A percentile compares a stretch with the other conserved stretches of the same genome.
These are phyloP conservation scores for Chaetoceros tenuissimus DNA, from an alignment of 108 stramenopile species.

Conservation along the genomic window DNA sequence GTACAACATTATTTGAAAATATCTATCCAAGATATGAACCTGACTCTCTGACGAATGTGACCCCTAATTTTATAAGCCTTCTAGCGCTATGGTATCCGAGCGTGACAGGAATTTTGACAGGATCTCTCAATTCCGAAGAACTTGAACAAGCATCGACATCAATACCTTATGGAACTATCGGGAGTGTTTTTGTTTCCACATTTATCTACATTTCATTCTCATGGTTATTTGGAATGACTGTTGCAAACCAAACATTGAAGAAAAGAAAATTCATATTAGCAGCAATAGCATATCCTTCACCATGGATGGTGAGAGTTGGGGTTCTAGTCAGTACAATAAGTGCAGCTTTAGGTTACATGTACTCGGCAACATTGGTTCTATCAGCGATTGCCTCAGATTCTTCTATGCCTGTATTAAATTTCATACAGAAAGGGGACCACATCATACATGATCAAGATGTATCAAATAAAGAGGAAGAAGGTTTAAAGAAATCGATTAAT, in stretches of 20 bases:
- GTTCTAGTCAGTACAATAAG: constrained; percentile 57
- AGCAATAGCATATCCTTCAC: constrained; percentile 48
- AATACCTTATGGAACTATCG: constrained; percentile 67
- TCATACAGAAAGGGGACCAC: constrained; percentile 15
- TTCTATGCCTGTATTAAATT: constrained; percentile 36
- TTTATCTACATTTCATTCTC: constrained; percentile 34
- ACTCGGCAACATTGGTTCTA: constrained; percentile 58
- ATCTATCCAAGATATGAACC: constrained; percentile 24
- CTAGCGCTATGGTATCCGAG: constrained; percentile 71
- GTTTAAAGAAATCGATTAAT: constrained; percentile 9
- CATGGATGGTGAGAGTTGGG: constrained; percentile 51
- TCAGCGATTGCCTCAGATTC: constrained; percentile 60
- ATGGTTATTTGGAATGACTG: constrained; percentile 41
- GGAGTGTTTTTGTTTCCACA: constrained; percentile 41
- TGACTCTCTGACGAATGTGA: constrained; percentile 59
- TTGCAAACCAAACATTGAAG: constrained; percentile 45
- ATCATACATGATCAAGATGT: not conserved
- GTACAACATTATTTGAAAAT: constrained; percentile 35
- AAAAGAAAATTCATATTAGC: constrained; percentile 52
- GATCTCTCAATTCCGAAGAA: constrained; percentile 44
- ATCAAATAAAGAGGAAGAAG: constrained; percentile 4
- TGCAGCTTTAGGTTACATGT: constrained; percentile 51
- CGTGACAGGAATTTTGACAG: constrained; percentile 80
- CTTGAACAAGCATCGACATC: constrained; percentile 46
- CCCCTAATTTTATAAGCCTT: constrained; percentile 48